Base-by-base conservation (phyloP, 164 flowering plant genomes). In the Dillenia suffruticosa region DNA sequence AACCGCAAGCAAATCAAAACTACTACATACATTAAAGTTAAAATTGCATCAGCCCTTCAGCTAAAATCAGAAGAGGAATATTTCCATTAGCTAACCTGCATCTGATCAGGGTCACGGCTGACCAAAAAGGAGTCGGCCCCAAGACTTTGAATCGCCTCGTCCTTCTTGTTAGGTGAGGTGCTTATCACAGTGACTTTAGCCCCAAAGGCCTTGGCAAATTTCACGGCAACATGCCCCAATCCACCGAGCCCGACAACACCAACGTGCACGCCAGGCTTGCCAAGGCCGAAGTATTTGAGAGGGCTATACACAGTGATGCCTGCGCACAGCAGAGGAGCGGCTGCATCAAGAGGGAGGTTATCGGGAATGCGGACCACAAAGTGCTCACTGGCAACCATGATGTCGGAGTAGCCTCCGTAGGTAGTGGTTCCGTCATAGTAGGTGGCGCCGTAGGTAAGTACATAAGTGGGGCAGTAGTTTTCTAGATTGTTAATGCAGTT, bases 191-290 rank as follows among this genome's bases (percentile, higher is more conserved):
- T 76, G 0, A 81, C 81, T 14, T 62, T 74, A 13, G 54, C 63
- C 11, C 83, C 84, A 32, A 82, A 52, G 9, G 82, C 83, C 69
- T 82, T 79, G 8, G 75, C 84, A 51, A 79, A 70, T 54, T 82
- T 82, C 15, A 81, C 84, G 5, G 84, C 84, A 2, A 78, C 58
- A 55, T 80, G 85, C 9, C 85, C 83, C 0, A 79, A 59, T 4
- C 85, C 85, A 44, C 81, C 84, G 4, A 80, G 74, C 17, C 75
- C 75, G 12, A 63, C 65, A 1, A 70, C 68, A 53, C 70, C 76
- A 3, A 72, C 11, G 24, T 68, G 72, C 57, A 46, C 16, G 3
- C 69, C 72, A 0, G 69, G 66, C 49, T 62, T 54, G n/a, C 45
- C 11, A 0, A 68, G 46, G 3, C 66, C 76, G 26, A 15, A 68